phyloP scores from a whole-genome alignment of 805 yeast species.

The Phaffomyces thermotolerans region DNA sequence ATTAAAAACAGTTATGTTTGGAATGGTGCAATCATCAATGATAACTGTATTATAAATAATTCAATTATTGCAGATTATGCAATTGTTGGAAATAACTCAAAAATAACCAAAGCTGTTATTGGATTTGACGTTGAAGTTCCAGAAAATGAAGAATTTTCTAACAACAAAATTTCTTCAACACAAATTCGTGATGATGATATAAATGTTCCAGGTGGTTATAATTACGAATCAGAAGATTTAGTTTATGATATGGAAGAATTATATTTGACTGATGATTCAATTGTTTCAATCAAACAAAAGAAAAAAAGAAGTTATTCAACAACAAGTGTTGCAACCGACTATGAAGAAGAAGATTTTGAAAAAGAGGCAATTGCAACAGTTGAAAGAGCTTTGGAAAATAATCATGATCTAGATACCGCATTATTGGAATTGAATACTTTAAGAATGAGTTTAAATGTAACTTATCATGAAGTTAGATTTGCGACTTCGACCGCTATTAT shows the following conservation, averaged over 20 bases:
- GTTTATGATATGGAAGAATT: constrained; percentile 41
- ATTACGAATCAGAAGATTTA: constrained; percentile 31
- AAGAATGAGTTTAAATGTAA: constrained; percentile 95
- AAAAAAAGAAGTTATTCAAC: constrained; percentile 38
- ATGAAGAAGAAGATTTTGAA: constrained; percentile 68
- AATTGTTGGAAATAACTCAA: constrained; percentile 43
- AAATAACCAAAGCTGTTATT: constrained; percentile 62
- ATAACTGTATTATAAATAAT: constrained; percentile 48
- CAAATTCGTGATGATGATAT: constrained; percentile 15
- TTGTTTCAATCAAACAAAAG: constrained; percentile 40
- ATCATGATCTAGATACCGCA: constrained; percentile 92
- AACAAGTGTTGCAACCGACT: constrained; percentile 39
- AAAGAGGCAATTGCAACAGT: constrained; percentile 92
- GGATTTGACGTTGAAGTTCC: constrained; percentile 71
- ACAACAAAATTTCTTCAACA: constrained; percentile 7
- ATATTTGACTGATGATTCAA: constrained; percentile 51
- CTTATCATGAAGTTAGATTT: constrained; percentile 83
- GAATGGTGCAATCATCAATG: constrained; percentile 73
- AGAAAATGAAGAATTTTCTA: constrained; percentile 5
- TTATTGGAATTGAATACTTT: constrained; percentile 85
- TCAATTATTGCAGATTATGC: constrained; percentile 69
- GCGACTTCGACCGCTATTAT: constrained; percentile 75
- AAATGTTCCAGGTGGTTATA: constrained; percentile 23
- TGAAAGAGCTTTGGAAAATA: constrained; percentile 83
- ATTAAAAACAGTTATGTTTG: constrained; percentile 78